These are phyloP conservation scores for Manihot esculenta DNA, from an alignment of 441 rosid species.

Conservation along the genomic window DNA sequence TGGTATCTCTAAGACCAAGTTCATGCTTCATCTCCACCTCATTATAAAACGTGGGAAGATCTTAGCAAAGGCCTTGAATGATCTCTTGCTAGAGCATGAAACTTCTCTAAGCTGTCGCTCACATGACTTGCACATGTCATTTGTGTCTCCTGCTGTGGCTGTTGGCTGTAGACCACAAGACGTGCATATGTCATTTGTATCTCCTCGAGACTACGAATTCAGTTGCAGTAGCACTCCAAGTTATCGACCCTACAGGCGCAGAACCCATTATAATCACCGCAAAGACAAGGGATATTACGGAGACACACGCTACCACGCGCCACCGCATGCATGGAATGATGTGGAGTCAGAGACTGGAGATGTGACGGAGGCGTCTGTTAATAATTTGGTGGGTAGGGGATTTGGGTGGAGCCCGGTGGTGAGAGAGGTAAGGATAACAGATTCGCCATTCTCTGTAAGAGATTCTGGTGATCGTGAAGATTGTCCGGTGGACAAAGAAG, in stretches of 20 bases:
- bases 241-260: conserved; percentile 36
- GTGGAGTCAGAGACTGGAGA: neutral
- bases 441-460: conserved; percentile 45
- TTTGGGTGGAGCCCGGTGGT: conserved; percentile 33
- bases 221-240: conserved; percentile 77
- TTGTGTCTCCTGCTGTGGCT: conserved; percentile 36
- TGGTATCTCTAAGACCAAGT: conserved; percentile 57
- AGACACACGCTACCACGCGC: conserved; percentile 14
- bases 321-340: conserved; percentile 10
- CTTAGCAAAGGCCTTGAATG: conserved; percentile 55
- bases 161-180: conserved; percentile 56
- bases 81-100: conserved; percentile 49
- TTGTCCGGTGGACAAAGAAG: conserved; percentile 60
- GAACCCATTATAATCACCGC: conserved; percentile 14
- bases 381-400: conserved; percentile 36
- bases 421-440: conserved; percentile 46
- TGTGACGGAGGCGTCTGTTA: conserved; percentile 21
- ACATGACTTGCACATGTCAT: conserved; percentile 42
- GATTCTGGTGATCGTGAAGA: conserved; percentile 35
- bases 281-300: conserved; percentile 3
- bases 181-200: conserved; percentile 39
- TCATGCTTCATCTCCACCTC: conserved; percentile 44
- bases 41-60: conserved; percentile 53
- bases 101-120: conserved; percentile 44
- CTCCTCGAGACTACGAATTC: conserved; percentile 72